Base-by-base conservation (phyloP, 208 protist genomes). In the Leishmania arabica region DNA sequence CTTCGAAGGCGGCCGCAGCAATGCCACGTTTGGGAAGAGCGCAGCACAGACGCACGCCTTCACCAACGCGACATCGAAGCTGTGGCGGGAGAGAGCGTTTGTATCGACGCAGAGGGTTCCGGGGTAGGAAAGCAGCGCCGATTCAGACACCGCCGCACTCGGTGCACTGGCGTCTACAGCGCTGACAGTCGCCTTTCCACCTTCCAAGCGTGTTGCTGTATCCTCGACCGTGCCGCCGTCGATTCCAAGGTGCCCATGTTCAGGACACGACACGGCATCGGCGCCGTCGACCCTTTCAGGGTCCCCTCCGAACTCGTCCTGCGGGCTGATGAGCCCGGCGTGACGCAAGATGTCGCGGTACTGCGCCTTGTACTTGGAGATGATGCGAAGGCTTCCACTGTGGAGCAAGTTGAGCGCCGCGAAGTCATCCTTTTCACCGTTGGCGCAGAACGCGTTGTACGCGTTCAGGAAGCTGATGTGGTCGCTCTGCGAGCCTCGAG, bases 281-380 rank as follows among this genome's bases (percentile, higher is more conserved):
- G 40, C 7, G 11, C 5, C 9, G 24, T 56, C 73, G 19, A 17
- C 24, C 5, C 21, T 34, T 42, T 24, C 72, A 27, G 31, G 15
- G 9, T 21, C 51, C 9, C 2, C 72, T n/a, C n/a, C 72, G 0
- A 53, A 47, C 77, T 56, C 37, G 45, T 71, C 62, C 34, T 21
- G 34, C 31, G 58, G 58, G 19, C 51, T 45, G 71, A 89, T 85
- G 40, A 97, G 85, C 3, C 94, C 92, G 3, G 92, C 90, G 58
- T 87, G 83, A 24, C 66, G 80, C 2, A 98, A 75, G n/a, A 97
- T 97, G 27, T 95, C 89, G 60, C 81, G 86, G 75, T 95, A 98
- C 79, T 98, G 95, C 47, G 85, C 79, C 81, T 98, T 98, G 84
- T 97, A 98, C 49, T 88, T 88, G 6, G 93, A 97, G 34, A 98